These are phyloP conservation scores for Atalantia buxifolia DNA, from an alignment of 345 rosid genomes.

Conservation along the genomic window DNA sequence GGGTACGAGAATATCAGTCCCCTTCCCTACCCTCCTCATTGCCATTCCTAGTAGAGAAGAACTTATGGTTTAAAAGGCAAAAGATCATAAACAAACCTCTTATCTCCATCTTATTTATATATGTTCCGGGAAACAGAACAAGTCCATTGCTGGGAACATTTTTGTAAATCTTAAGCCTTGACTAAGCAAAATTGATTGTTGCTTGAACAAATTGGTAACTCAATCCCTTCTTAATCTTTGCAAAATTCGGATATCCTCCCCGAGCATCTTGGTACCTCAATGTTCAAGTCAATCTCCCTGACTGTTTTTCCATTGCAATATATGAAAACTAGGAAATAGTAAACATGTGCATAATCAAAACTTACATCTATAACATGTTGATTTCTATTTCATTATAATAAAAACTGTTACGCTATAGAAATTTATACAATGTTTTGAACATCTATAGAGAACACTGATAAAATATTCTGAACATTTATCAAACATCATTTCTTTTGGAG, in stretches of 20 bases:
- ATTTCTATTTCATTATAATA: no score
- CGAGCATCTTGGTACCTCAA: constrained; percentile 40
- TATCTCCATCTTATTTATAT: constrained; percentile 35
- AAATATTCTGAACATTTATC: no score
- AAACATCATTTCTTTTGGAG: no score
- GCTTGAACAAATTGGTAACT: constrained; percentile 42
- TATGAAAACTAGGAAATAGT: neutral
- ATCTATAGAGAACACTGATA: no score
- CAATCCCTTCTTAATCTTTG: constrained; percentile 45
- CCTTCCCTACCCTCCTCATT: no score
- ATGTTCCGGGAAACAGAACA: constrained; percentile 33
- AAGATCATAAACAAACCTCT: constrained; percentile 39
- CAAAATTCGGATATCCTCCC: constrained; percentile 36
- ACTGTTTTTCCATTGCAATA: constrained; percentile 28
- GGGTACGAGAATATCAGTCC: accelerated
- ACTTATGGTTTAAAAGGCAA: constrained; percentile 37
- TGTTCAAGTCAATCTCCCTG: constrained; percentile 28
- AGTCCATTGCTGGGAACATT: constrained; percentile 38
- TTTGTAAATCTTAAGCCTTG: constrained; percentile 39
- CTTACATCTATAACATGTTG: no score
- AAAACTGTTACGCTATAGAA: no score
- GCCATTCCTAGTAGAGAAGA: constrained; percentile 4
- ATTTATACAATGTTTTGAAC: no score
- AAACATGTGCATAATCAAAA: neutral
- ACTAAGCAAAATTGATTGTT: constrained; percentile 35